A percentile compares a stretch with the other conserved stretches of the same genome.
Evolutionary conservation across 805 yeast genomes (phyloP).

Genomic region (Yarrowia keelungensis): DNA sequence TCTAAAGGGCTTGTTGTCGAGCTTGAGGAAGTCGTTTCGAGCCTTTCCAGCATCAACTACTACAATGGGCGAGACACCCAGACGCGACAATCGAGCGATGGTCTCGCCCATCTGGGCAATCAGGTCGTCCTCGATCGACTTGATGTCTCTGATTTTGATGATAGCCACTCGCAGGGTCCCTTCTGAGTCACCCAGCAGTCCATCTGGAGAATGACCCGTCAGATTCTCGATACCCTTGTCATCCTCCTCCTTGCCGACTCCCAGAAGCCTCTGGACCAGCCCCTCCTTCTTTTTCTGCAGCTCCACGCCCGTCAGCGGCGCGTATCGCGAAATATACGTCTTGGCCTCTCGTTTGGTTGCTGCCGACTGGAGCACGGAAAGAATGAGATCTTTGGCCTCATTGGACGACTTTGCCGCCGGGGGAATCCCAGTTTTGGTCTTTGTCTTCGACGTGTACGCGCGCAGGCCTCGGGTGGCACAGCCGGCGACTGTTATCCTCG

Average conservation of each 20-base stretch:
- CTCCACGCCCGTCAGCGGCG: slow-evolving; percentile 41
- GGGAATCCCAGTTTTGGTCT: slow-evolving; percentile 15
- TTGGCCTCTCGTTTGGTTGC: slow-evolving; percentile 93
- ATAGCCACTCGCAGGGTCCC: slow-evolving; percentile 58
- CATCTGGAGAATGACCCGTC: slow-evolving; percentile 1
- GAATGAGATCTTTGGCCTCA: slow-evolving; percentile 61
- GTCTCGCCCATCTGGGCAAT: slow-evolving; percentile 60
- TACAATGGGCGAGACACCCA: slow-evolving; percentile 79
- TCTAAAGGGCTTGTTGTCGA: slow-evolving; percentile 43
- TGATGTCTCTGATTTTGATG: slow-evolving; percentile 56
- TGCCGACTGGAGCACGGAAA: slow-evolving; percentile 84
- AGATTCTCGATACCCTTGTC: not conserved
- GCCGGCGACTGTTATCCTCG: not conserved
- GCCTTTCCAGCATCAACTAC: slow-evolving; percentile 58
- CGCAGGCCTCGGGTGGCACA: slow-evolving; percentile 5
- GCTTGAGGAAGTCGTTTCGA: slow-evolving; percentile 44
- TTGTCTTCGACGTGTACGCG: slow-evolving; percentile 4
- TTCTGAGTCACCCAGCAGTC: slow-evolving; percentile 40
- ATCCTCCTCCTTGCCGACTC: slow-evolving; percentile 41
- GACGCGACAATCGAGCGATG: slow-evolving; percentile 58
- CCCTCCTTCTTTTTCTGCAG: slow-evolving; percentile 50
- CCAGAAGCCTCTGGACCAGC: slow-evolving; percentile 49
- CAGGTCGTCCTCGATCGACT: slow-evolving; percentile 41
- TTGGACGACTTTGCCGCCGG: slow-evolving; percentile 36
- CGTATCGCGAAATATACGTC: slow-evolving; percentile 76